These are phyloP conservation scores for Kazachstania taianensis DNA, from an alignment of 805 yeast genomes.

Conservation along the genomic window DNA sequence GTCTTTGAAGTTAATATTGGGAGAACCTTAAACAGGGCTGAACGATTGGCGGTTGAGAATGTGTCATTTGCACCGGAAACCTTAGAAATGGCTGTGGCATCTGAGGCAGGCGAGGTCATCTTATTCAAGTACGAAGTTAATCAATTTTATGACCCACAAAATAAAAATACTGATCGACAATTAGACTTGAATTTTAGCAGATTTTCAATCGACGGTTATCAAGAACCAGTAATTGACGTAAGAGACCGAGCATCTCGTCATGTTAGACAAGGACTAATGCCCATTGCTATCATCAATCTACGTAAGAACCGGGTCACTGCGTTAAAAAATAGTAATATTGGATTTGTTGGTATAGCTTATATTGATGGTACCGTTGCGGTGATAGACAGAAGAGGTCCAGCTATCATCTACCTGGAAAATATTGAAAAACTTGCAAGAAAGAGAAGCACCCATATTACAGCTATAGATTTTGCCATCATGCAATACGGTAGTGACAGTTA, in stretches of 20 bases:
- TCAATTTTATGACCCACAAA: conserved; percentile 31
- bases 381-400: conserved; percentile 75
- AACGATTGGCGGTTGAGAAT: conserved; percentile 38
- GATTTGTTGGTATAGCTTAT: conserved; percentile 77
- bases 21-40: conserved; percentile 36
- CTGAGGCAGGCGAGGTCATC: conserved; percentile 62
- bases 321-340: conserved; percentile 59
- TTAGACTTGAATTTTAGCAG: conserved; percentile 21
- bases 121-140: conserved; percentile 62
- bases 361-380: conserved; percentile 64
- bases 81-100: conserved; percentile 64
- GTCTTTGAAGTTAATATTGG: conserved; percentile 52
- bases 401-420: conserved; percentile 41
- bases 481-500: conserved; percentile 55
- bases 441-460: conserved; percentile 36
- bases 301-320: conserved; percentile 45
- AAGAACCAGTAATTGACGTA: conserved; percentile 36
- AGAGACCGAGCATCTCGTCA: conserved; percentile 42
- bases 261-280: conserved; percentile 52
- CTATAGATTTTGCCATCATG: conserved; percentile 65
- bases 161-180: conserved; percentile 7
- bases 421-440: conserved; percentile 18
- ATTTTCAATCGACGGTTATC: conserved; percentile 14
- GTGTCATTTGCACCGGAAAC: conserved; percentile 71
- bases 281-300: conserved; percentile 38